Percentiles rank a stretch among this genome's conserved stretches.
Conservation (phyloP, 31 red algal species). For the Porphyra umbilicalis region DNA sequence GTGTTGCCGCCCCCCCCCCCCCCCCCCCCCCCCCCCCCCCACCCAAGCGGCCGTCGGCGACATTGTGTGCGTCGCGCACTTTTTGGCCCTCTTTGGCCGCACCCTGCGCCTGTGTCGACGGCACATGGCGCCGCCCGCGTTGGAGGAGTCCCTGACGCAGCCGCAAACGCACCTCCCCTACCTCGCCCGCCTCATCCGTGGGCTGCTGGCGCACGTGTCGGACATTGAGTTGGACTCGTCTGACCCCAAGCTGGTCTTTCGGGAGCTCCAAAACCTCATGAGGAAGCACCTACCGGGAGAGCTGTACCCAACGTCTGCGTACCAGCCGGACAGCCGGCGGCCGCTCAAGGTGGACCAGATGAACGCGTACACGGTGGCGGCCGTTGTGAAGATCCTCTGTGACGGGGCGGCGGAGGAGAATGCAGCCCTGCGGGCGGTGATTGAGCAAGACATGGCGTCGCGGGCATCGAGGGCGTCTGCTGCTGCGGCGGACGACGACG, state of each 20-base stretch:
- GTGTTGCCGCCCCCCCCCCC: not conserved
- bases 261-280: not conserved
- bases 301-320: not conserved
- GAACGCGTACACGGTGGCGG: not conserved
- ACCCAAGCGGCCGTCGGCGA: not conserved
- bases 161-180: not conserved
- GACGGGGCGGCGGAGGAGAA: not conserved
- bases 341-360: not conserved
- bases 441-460: not conserved
- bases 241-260: not conserved
- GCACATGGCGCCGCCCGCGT: not conserved
- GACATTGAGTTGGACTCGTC: not conserved
- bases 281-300: not conserved
- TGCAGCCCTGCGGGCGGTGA: not conserved
- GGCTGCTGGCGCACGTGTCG: not conserved
- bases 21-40: not conserved
- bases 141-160: not conserved
- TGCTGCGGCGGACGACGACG: not conserved
- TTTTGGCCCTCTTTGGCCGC: not conserved
- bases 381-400: not conserved
- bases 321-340: not conserved
- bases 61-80: not conserved
- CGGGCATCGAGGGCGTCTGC: not conserved
- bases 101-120: not conserved
- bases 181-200: not conserved